Percentiles rank a stretch among this genome's conserved stretches.
phyloP scores from a whole-genome alignment of 176 grass and related monocot species.

The Rhynchospora tenuis region DNA sequence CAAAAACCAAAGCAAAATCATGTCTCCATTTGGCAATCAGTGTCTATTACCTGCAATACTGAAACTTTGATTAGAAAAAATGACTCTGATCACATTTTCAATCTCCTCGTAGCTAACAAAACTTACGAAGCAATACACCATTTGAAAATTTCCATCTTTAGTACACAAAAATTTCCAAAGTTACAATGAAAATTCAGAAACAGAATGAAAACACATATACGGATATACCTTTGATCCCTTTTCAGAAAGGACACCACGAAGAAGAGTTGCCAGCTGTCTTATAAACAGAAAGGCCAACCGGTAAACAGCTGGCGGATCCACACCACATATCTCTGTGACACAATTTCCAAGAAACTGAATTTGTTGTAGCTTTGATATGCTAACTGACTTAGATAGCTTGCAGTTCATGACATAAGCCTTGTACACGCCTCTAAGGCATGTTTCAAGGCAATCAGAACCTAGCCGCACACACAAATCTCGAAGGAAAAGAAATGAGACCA shows the following conservation, averaged over 20 bases:
- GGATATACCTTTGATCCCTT: slow-evolving; percentile 71
- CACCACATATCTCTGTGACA: slow-evolving; percentile 68
- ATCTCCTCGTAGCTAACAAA: background rate
- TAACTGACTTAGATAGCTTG: slow-evolving; percentile 84
- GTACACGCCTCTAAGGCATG: slow-evolving; percentile 82
- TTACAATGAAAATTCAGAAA: slow-evolving; percentile 12
- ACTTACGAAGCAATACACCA: background rate
- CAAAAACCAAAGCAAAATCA: background rate
- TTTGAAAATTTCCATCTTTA: background rate
- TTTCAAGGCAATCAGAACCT: slow-evolving; percentile 83
- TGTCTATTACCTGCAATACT: background rate
- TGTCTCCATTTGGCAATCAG: background rate
- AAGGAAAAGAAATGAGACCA: slow-evolving; percentile 86
- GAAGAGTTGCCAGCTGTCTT: slow-evolving; percentile 72
- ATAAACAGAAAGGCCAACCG: slow-evolving; percentile 96
- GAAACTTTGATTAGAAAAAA: background rate
- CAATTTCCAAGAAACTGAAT: slow-evolving; percentile 96
- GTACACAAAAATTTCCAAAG: background rate
- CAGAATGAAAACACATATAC: background rate
- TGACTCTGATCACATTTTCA: background rate
- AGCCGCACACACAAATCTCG: slow-evolving; percentile 83
- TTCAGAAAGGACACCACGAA: slow-evolving; percentile 76
- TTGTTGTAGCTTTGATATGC: slow-evolving; percentile 71
- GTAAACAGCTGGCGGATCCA: slow-evolving; percentile 68
- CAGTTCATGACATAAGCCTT: slow-evolving; percentile 99